These are phyloP conservation scores for Aureobasidium uvarum DNA, from an alignment of 2,329 filamentous ascomycete species.

Conservation along the genomic window DNA sequence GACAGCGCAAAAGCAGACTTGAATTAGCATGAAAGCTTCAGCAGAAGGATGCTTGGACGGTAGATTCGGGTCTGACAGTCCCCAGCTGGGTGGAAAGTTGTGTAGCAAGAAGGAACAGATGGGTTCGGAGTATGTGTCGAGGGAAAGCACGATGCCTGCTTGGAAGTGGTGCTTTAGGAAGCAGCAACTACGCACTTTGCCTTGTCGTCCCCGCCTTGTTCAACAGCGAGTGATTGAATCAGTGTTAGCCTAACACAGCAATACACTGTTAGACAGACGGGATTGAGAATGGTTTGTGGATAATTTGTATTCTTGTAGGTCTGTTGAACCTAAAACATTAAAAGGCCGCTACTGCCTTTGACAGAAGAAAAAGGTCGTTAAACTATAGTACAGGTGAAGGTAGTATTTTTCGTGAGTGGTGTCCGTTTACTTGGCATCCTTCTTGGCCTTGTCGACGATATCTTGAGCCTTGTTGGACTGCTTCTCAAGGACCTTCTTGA, in stretches of 20 bases:
- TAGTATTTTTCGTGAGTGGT: background rate
- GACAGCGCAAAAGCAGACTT: constrained; percentile 1
- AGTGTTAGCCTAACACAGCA: too few relatives aligned
- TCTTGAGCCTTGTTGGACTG: constrained; percentile 58
- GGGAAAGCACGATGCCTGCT: background rate
- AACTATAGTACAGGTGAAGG: constrained; percentile 23
- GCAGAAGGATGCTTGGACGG: background rate
- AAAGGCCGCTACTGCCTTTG: constrained; percentile 13
- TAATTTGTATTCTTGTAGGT: background rate
- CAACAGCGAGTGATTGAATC: too few relatives aligned
- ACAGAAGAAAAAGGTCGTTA: constrained; percentile 11
- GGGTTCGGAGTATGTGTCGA: background rate
- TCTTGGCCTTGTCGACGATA: constrained; percentile 56
- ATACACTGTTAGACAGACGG: background rate
- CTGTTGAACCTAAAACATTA: background rate
- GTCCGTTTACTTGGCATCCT: constrained; percentile 42
- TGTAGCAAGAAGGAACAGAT: background rate
- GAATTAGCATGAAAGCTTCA: background rate
- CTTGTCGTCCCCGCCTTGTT: background rate
- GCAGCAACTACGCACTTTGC: background rate
- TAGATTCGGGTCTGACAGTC: background rate
- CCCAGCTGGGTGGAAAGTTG: background rate
- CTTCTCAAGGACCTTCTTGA: constrained; percentile 63
- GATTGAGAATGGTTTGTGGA: background rate
- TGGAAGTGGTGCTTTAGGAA: background rate